Evolutionary conservation across 805 yeast genomes (phyloP).

Genomic region (Dipodascus albidus): DNA sequence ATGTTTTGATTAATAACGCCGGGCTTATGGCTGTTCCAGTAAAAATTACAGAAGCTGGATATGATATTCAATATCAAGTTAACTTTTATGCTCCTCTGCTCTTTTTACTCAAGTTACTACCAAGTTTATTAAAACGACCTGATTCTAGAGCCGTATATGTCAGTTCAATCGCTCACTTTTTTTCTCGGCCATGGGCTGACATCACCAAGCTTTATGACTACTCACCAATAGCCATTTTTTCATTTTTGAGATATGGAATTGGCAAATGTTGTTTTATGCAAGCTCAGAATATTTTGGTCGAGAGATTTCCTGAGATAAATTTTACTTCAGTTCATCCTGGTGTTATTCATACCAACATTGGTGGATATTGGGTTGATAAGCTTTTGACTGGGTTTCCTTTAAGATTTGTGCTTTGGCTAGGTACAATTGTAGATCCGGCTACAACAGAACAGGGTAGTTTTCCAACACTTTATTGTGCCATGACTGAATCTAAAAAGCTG

Average conservation of each 20-base stretch:
- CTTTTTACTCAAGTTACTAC: constrained; percentile 47
- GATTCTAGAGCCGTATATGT: constrained; percentile 42
- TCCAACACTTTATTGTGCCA: not conserved
- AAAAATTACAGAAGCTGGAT: constrained; percentile 49
- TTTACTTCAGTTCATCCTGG: constrained; percentile 74
- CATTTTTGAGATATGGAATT: constrained; percentile 68
- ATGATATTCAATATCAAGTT: constrained; percentile 73
- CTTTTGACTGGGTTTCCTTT: constrained; percentile 69
- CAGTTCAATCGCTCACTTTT: constrained; percentile 54
- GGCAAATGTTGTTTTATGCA: constrained; percentile 76
- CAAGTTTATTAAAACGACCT: constrained; percentile 32
- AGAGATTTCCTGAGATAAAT: constrained; percentile 52
- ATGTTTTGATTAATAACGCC: constrained; percentile 64
- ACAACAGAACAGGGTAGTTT: not conserved
- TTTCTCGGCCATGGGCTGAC: constrained; percentile 34
- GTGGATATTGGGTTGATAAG: constrained; percentile 62
- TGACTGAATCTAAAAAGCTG: not conserved
- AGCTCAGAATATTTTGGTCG: constrained; percentile 49
- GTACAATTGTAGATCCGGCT: not conserved
- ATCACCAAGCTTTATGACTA: constrained; percentile 40
- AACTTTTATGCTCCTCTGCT: constrained; percentile 67
- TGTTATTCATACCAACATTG: constrained; percentile 64
- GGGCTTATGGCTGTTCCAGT: constrained; percentile 72
- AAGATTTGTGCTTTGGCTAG: not conserved
- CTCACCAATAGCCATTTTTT: constrained; percentile 55